These are phyloP conservation scores for Epicoccum nigrum DNA, from an alignment of 2,329 filamentous ascomycete genomes.

Conservation along the genomic window DNA sequence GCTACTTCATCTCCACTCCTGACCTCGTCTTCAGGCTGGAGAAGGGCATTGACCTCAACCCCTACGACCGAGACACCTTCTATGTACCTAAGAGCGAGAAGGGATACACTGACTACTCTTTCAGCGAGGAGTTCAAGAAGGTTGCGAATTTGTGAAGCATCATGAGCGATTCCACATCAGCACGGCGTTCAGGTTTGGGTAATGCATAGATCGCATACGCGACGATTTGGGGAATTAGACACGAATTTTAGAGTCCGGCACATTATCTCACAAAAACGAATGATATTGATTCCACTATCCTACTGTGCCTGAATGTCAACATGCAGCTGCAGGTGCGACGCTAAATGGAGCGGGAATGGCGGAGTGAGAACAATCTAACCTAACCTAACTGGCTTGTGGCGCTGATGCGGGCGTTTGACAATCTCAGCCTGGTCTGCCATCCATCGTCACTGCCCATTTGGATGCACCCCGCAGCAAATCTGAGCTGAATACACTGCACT, in stretches of 20 bases:
- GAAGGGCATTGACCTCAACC: conserved; percentile 52
- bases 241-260: too few relatives aligned
- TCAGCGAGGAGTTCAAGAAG: conserved; percentile 26
- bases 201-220: background rate
- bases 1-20: conserved; percentile 58
- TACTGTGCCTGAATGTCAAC: too few relatives aligned
- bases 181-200: conserved; percentile 6
- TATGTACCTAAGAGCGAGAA: conserved; percentile 46
- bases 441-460: background rate
- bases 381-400: background rate
- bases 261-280: too few relatives aligned
- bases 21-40: conserved; percentile 56
- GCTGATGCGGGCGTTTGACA: background rate
- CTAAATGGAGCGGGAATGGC: too few relatives aligned
- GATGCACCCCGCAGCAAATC: too few relatives aligned
- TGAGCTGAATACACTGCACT: too few relatives aligned
- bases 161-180: conserved; percentile 1
- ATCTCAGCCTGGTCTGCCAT: too few relatives aligned
- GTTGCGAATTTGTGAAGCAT: conserved; percentile 2
- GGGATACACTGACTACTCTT: conserved; percentile 52
- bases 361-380: too few relatives aligned
- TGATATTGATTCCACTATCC: too few relatives aligned
- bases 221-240: background rate
- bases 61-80: conserved; percentile 55
- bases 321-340: too few relatives aligned